Evolutionary conservation across 306 rosid genomes (phyloP).

Genomic region (Betula pendula): DNA sequence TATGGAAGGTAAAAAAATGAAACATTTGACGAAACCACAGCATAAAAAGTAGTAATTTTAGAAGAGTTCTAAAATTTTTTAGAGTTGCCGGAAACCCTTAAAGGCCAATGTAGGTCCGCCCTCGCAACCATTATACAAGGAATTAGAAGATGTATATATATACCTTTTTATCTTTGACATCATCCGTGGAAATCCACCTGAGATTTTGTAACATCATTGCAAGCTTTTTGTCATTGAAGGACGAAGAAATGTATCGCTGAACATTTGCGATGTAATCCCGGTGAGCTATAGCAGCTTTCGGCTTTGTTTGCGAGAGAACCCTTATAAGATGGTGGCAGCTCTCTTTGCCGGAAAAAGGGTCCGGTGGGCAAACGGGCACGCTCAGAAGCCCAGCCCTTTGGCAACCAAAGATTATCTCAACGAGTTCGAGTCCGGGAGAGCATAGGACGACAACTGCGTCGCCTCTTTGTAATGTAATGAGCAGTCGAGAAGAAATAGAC

Average conservation of each 20-base stretch:
- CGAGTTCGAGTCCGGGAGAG: conserved; percentile 67
- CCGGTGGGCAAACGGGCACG: conserved; percentile 67
- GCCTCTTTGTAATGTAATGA: conserved; percentile 39
- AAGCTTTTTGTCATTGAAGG: conserved; percentile 32
- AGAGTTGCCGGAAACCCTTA: too few relatives aligned
- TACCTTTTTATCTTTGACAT: conserved; percentile 23
- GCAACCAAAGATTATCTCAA: conserved; percentile 61
- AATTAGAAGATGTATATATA: background rate
- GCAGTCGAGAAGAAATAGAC: conserved; percentile 43
- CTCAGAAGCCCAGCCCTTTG: conserved; percentile 75
- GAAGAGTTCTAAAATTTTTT: too few relatives aligned
- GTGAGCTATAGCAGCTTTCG: conserved; percentile 77
- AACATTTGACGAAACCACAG: too few relatives aligned
- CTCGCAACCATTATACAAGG: conserved; percentile 46
- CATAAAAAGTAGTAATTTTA: too few relatives aligned
- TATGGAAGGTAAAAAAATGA: too few relatives aligned
- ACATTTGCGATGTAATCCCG: conserved; percentile 42
- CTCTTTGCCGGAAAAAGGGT: conserved; percentile 45
- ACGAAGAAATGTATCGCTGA: conserved; percentile 35
- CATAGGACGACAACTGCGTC: conserved; percentile 59
- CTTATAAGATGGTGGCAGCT: conserved; percentile 54
- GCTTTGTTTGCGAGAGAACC: conserved; percentile 70
- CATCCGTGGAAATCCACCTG: conserved; percentile 52
- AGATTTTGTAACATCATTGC: conserved; percentile 37
- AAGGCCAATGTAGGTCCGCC: too few relatives aligned